A percentile compares a stretch with the other conserved stretches of the same genome.
phyloP scores from a whole-genome alignment of 2,329 filamentous ascomycete genomes.

The Neofusicoccum ribis region DNA sequence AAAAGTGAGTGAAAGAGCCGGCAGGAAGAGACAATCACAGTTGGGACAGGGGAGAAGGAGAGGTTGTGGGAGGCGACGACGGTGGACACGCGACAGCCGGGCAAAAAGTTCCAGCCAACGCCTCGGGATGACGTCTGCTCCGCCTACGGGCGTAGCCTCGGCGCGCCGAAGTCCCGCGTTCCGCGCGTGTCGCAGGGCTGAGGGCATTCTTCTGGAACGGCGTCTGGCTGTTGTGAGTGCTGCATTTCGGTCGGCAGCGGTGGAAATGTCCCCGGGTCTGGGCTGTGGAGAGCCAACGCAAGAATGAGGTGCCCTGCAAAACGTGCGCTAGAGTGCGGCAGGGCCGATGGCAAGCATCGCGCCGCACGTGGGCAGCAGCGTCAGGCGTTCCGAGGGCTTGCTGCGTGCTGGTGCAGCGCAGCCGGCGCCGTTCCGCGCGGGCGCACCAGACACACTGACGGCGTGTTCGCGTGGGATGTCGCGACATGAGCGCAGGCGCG shows the following conservation, averaged over 20 bases:
- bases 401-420: too few species aligned
- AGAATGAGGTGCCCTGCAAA: neutral
- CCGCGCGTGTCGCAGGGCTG: neutral
- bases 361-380: neutral
- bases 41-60: neutral
- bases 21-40: neutral
- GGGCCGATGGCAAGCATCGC: too few species aligned
- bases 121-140: slow-evolving; percentile 6
- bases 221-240: neutral
- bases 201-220: neutral
- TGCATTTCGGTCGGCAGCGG: neutral
- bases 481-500: neutral
- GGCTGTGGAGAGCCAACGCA: neutral
- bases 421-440: too few species aligned
- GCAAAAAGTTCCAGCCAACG: neutral
- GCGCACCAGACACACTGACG: too few species aligned
- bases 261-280: too few species aligned
- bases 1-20: neutral
- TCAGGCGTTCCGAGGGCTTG: too few species aligned
- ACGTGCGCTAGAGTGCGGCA: too few species aligned
- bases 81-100: slow-evolving; percentile 14
- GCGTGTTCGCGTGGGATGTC: neutral
- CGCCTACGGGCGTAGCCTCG: slow-evolving; percentile 7
- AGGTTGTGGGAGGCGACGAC: neutral
- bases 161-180: neutral